Conservation (phyloP, 2,329 filamentous ascomycete genomes). For the Fusarium neocosmosporiellum region DNA sequence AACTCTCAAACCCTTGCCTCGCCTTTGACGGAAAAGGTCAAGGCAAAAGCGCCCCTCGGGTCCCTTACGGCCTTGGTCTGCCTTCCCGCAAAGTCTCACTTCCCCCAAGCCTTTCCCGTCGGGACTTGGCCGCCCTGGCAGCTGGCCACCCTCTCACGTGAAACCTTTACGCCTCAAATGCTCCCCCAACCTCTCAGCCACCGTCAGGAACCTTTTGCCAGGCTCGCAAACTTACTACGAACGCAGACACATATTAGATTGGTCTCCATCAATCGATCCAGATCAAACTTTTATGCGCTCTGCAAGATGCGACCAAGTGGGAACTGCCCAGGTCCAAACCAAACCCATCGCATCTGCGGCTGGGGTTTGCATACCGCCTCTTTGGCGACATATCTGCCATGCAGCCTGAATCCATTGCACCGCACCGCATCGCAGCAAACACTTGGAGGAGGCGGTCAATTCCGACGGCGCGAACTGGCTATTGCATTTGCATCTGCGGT, state of each 20-base stretch:
- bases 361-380: slow-evolving; percentile 36
- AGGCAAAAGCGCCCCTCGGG: not conserved
- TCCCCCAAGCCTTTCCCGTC: slow-evolving; percentile 32
- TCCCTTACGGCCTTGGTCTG: not conserved
- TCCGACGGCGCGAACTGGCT: not conserved
- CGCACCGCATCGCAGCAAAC: slow-evolving; percentile 16
- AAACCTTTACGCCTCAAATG: slow-evolving; percentile 9
- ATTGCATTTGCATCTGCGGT: not conserved
- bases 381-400: slow-evolving; percentile 19
- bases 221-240: not conserved
- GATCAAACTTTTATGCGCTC: not conserved
- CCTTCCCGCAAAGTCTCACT: slow-evolving; percentile 10
- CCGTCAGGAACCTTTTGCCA: slow-evolving; percentile 2
- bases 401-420: slow-evolving; percentile 13
- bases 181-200: not conserved
- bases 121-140: slow-evolving; percentile 5
- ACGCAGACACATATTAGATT: not conserved
- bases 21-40: slow-evolving; percentile 30
- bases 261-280: not conserved
- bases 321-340: slow-evolving; percentile 13
- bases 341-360: slow-evolving; percentile 17
- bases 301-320: slow-evolving; percentile 32
- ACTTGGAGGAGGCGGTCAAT: slow-evolving; percentile 19
- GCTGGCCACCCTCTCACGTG: slow-evolving; percentile 16
- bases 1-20: slow-evolving; percentile 1